Evolutionary conservation across 2,329 filamentous ascomycete species (phyloP).

Genomic region (Aspergillus neotritici): DNA sequence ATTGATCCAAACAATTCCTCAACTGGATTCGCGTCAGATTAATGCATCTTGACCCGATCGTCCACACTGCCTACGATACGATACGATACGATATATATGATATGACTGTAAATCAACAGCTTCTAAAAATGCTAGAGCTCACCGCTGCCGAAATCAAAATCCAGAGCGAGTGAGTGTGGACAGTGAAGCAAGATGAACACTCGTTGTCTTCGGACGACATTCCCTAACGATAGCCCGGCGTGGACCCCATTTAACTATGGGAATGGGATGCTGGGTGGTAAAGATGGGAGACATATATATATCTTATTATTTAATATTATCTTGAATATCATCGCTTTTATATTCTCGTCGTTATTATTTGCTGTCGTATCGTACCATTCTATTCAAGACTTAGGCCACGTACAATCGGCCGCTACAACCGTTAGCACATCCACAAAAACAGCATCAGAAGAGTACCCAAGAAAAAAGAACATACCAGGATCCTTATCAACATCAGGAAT

Average conservation of each 20-base stretch:
- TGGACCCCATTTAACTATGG: constrained; percentile 45
- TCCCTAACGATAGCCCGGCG: constrained; percentile 35
- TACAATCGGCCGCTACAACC: constrained; percentile 30
- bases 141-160: constrained; percentile 44
- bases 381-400: too few relatives aligned
- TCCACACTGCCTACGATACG: too few relatives aligned
- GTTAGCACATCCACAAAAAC: constrained; percentile 2
- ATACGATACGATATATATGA: too few relatives aligned
- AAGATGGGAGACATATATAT: constrained; percentile 41
- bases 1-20: too few relatives aligned
- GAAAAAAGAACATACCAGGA: constrained; percentile 25
- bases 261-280: constrained; percentile 38
- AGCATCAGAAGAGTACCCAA: too few relatives aligned
- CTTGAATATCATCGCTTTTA: constrained; percentile 1
- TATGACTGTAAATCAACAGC: constrained; percentile 19
- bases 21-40: too few relatives aligned
- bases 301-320: constrained; percentile 1
- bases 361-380: too few relatives aligned
- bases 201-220: constrained; percentile 21
- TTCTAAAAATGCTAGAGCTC: constrained; percentile 54
- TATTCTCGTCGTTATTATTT: too few relatives aligned
- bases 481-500: constrained; percentile 38
- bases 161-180: constrained; percentile 53
- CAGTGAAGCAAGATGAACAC: constrained; percentile 51
- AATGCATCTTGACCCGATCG: too few relatives aligned